These are phyloP conservation scores for Neurospora discreta DNA, from an alignment of 495 filamentous ascomycete species.

Conservation along the genomic window DNA sequence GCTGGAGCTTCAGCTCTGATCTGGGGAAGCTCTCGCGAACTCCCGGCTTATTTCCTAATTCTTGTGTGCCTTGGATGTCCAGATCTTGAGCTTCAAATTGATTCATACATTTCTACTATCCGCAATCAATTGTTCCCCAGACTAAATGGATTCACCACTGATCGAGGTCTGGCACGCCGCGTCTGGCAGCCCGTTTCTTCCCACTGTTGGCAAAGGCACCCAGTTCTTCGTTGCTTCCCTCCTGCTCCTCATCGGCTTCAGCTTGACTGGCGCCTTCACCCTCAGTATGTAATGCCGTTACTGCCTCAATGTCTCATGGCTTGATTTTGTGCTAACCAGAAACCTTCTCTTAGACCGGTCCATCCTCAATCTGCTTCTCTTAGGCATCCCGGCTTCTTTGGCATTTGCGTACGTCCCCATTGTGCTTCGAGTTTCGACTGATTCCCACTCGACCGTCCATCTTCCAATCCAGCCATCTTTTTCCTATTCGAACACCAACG, in stretches of 20 bases:
- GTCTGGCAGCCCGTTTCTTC: constrained; percentile 69
- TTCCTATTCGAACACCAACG: background rate
- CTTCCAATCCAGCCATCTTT: background rate
- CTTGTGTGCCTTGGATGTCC: background rate
- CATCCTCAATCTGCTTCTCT: constrained; percentile 59
- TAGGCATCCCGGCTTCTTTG: constrained; percentile 79
- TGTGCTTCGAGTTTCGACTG: background rate
- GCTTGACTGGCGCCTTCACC: constrained; percentile 63
- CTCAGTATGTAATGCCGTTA: constrained; percentile 53
- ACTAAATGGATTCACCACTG: constrained; percentile 58
- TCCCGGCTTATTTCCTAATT: background rate
- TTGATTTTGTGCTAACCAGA: background rate
- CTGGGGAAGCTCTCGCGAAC: background rate
- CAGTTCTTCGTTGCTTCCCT: constrained; percentile 77
- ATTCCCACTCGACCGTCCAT: background rate
- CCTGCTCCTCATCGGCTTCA: constrained; percentile 56
- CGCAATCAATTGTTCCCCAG: background rate
- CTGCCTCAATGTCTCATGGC: background rate
- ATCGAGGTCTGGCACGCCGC: constrained; percentile 85
- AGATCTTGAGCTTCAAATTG: background rate
- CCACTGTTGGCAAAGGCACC: constrained; percentile 65
- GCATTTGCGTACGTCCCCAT: constrained; percentile 66
- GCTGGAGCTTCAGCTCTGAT: background rate
- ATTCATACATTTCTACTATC: background rate
- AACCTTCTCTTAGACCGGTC: constrained; percentile 59